Evolutionary conservation across 2,329 filamentous ascomycete species (phyloP).

Genomic region (Arachnomyces sp.): DNA sequence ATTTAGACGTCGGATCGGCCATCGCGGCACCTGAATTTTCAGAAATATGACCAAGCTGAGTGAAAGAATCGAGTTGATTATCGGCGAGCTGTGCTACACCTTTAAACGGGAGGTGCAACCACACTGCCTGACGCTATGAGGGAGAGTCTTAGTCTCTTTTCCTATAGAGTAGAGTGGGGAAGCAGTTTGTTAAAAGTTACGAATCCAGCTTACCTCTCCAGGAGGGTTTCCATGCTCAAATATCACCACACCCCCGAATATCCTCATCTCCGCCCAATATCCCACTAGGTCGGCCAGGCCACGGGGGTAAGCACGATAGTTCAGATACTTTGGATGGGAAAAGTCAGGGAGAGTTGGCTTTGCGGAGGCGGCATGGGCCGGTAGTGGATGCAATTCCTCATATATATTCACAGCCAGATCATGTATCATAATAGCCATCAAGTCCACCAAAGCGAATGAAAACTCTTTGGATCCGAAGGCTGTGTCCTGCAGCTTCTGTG

Average conservation of each 20-base stretch:
- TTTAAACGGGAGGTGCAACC: too few relatives aligned
- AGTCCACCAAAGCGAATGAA: not conserved
- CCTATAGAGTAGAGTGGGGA: too few relatives aligned
- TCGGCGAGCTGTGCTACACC: too few relatives aligned
- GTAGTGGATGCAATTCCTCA: slow-evolving; percentile 6
- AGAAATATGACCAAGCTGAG: too few relatives aligned
- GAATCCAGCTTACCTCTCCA: slow-evolving; percentile 3
- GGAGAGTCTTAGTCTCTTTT: too few relatives aligned
- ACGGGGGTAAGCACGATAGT: slow-evolving; percentile 1
- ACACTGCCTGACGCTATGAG: too few relatives aligned
- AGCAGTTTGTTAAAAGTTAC: too few relatives aligned
- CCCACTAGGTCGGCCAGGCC: slow-evolving; percentile 2
- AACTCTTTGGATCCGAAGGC: too few relatives aligned
- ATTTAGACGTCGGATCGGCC: too few relatives aligned
- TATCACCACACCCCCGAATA: slow-evolving; percentile 2
- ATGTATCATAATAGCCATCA: slow-evolving; percentile 8
- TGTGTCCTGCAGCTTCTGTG: too few relatives aligned
- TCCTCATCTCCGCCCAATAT: slow-evolving; percentile 2
- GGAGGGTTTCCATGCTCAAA: slow-evolving; percentile 4
- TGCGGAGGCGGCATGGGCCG: slow-evolving; percentile 4
- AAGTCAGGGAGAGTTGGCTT: slow-evolving; percentile 3
- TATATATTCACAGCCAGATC: slow-evolving; percentile 7
- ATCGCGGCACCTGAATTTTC: too few relatives aligned
- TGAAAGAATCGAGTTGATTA: too few relatives aligned
- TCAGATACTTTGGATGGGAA: slow-evolving; percentile 2